These are phyloP conservation scores for Cercospora brassicicola DNA, from an alignment of 2,329 filamentous ascomycete species.

Conservation along the genomic window DNA sequence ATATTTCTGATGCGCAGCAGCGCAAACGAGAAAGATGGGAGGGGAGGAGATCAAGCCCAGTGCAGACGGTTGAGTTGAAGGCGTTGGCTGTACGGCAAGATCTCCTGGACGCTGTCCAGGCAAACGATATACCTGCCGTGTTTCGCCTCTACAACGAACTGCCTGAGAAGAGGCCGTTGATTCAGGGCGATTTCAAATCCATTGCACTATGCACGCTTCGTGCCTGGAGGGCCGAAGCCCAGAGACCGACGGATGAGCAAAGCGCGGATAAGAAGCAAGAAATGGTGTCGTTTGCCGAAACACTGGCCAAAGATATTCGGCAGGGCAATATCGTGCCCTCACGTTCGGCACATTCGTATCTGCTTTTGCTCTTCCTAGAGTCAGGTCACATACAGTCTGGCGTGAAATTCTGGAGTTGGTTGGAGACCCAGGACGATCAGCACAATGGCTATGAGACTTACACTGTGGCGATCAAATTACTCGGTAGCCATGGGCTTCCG, in stretches of 20 bases:
- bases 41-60: constrained; percentile 1
- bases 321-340: constrained; percentile 40
- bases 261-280: constrained; percentile 21
- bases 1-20: constrained; percentile 14
- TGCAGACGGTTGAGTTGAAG: constrained; percentile 10
- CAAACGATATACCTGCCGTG: constrained; percentile 22
- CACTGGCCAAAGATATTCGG: constrained; percentile 45
- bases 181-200: constrained; percentile 15
- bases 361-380: constrained; percentile 52
- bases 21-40: constrained; percentile 21
- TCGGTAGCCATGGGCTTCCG: constrained; percentile 44
- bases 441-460: constrained; percentile 48
- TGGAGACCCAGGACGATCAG: constrained; percentile 45
- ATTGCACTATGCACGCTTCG: constrained; percentile 24
- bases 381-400: constrained; percentile 37
- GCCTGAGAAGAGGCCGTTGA: constrained; percentile 20
- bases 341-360: constrained; percentile 46
- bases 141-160: constrained; percentile 26
- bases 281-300: constrained; percentile 38
- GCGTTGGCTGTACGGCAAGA: constrained; percentile 16
- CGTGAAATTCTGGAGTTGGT: constrained; percentile 51
- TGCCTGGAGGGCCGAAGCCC: constrained; percentile 12
- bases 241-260: constrained; percentile 10
- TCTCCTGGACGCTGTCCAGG: constrained; percentile 27
- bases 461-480: constrained; percentile 52